Evolutionary conservation across 129 eudicot species (phyloP).

Genomic region (Daucus carota): DNA sequence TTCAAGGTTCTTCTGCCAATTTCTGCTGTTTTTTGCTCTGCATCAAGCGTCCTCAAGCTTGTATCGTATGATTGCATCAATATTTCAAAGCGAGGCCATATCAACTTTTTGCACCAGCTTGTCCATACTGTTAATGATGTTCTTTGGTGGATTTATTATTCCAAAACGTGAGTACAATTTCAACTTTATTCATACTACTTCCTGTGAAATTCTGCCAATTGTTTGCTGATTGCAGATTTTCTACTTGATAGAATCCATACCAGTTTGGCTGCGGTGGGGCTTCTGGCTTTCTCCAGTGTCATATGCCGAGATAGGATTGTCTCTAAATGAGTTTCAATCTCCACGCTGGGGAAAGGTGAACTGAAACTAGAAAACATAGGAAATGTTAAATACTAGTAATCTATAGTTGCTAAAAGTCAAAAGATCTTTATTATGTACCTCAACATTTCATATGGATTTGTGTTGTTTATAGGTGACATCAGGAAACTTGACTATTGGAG

Average conservation of each 20-base stretch:
- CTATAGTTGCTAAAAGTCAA: not conserved
- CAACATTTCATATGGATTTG: not conserved
- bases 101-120: slow-evolving; percentile 20
- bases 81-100: slow-evolving; percentile 20
- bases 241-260: slow-evolving; percentile 57
- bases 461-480: slow-evolving; percentile 18
- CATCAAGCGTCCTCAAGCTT: slow-evolving; percentile 27
- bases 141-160: slow-evolving; percentile 42
- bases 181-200: slow-evolving; percentile 3
- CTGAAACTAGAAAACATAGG: not conserved
- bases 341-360: slow-evolving; percentile 69
- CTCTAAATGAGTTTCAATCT: slow-evolving; percentile 59
- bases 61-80: slow-evolving; percentile 35
- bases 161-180: slow-evolving; percentile 25
- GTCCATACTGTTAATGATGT: slow-evolving; percentile 14
- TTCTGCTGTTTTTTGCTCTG: slow-evolving; percentile 24
- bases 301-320: slow-evolving; percentile 67
- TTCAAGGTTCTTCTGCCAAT: slow-evolving; percentile 37
- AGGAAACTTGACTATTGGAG: slow-evolving; percentile 37
- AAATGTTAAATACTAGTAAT: not conserved
- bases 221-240: not conserved
- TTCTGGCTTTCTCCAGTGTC: slow-evolving; percentile 71
- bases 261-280: slow-evolving; percentile 73
- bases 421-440: not conserved
- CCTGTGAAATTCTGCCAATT: not conserved